These are phyloP conservation scores for Fusarium tricinctum DNA, from an alignment of 2,329 filamentous ascomycete genomes.

Conservation along the genomic window DNA sequence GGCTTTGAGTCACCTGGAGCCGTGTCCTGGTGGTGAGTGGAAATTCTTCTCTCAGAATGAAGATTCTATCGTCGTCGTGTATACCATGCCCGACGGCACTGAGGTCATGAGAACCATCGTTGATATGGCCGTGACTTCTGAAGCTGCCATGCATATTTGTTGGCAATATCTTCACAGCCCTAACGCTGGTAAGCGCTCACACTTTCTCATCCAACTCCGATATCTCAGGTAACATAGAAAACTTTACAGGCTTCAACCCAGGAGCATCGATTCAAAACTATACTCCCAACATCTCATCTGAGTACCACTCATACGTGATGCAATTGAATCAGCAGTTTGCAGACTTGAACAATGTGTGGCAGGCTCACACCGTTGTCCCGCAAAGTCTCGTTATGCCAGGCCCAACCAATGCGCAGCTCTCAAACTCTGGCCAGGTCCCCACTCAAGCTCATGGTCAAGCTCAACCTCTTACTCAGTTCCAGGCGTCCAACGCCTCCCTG, in stretches of 20 bases:
- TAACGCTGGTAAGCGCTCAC: slow-evolving; percentile 6
- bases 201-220: not conserved
- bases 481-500: not conserved
- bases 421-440: not conserved
- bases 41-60: slow-evolving; percentile 3
- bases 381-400: not conserved
- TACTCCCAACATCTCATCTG: not conserved
- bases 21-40: slow-evolving; percentile 31
- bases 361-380: not conserved
- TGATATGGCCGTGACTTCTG: slow-evolving; percentile 5
- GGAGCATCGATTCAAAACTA: not conserved
- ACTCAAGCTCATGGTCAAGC: not conserved
- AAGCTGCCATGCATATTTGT: slow-evolving; percentile 6
- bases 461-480: not conserved
- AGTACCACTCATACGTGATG: not conserved
- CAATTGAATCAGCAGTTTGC: not conserved
- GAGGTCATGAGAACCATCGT: slow-evolving; percentile 7
- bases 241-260: not conserved
- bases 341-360: not conserved
- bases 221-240: not conserved
- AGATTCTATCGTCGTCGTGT: slow-evolving; percentile 8
- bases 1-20: slow-evolving; percentile 28
- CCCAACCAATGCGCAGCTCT: not conserved
- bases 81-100: slow-evolving; percentile 3
- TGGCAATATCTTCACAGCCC: slow-evolving; percentile 21